phyloP scores from a whole-genome alignment of 164 flowering plant species.

The Umbellularia californica region DNA sequence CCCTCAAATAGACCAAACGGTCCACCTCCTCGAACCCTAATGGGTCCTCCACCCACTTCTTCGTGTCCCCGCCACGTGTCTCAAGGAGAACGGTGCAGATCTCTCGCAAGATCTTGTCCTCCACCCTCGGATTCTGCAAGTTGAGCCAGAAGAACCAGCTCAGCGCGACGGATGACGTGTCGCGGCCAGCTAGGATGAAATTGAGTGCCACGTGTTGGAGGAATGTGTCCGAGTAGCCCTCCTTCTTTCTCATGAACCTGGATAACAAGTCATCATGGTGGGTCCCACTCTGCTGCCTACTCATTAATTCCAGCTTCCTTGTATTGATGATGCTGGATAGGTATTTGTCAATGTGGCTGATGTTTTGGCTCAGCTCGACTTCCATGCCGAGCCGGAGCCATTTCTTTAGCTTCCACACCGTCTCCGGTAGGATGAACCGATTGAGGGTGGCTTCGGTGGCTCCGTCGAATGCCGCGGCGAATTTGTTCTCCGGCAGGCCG shows the following conservation, averaged over 20 bases:
- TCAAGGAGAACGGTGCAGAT: constrained; percentile 40
- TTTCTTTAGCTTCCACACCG: constrained; percentile 55
- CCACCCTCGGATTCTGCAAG: constrained; percentile 25
- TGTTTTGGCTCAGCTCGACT: constrained; percentile 36
- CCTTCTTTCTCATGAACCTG: constrained; percentile 40
- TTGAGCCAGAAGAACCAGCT: constrained; percentile 45
- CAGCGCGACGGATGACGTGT: constrained; percentile 44
- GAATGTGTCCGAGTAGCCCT: constrained; percentile 31
- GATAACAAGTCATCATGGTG: constrained; percentile 53
- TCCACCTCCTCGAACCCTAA: constrained; percentile 60
- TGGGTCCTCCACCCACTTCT: constrained; percentile 52
- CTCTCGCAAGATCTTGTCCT: constrained; percentile 36
- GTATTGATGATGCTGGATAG: constrained; percentile 42
- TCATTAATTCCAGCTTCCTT: constrained; percentile 52
- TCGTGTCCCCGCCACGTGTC: constrained; percentile 48
- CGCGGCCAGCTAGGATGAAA: constrained; percentile 51
- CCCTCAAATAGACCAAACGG: constrained; percentile 52
- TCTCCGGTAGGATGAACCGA: constrained; percentile 51
- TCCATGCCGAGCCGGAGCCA: constrained; percentile 63
- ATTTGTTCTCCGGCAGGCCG: constrained; percentile 52
- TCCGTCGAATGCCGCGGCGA: constrained; percentile 55
- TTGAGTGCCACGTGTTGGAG: constrained; percentile 44
- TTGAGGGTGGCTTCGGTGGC: constrained; percentile 69
- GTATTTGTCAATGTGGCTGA: constrained; percentile 40
- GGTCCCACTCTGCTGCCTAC: constrained; percentile 17